Evolutionary conservation across 1,284 basidiomycete species (phyloP).

Genomic region (Butyriboletus regius): DNA sequence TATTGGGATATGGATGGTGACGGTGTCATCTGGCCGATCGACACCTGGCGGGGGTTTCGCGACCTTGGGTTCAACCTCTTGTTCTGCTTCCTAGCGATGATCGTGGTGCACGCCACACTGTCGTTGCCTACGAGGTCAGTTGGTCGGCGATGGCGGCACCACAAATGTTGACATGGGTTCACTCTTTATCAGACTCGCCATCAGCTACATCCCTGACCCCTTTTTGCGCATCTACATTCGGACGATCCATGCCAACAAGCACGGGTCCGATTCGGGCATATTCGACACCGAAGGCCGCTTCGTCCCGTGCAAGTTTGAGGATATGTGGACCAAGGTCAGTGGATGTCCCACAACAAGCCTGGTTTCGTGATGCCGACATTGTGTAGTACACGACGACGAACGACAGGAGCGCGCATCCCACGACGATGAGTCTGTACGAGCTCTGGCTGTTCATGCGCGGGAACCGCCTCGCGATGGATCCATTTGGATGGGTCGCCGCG

Average conservation of each 20-base stretch:
- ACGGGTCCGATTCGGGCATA: slow-evolving; percentile 41
- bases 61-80: slow-evolving; percentile 40
- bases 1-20: slow-evolving; percentile 42
- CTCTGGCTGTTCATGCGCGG: slow-evolving; percentile 28
- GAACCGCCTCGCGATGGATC: slow-evolving; percentile 34
- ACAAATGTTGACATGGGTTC: neutral
- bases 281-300: slow-evolving; percentile 43
- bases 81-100: slow-evolving; percentile 33
- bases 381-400: slow-evolving; percentile 14
- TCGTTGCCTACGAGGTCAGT: slow-evolving; percentile 35
- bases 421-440: slow-evolving; percentile 23
- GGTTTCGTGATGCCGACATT: neutral
- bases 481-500: slow-evolving; percentile 32
- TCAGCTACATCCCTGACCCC: slow-evolving; percentile 35
- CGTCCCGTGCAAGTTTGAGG: slow-evolving; percentile 36
- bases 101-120: slow-evolving; percentile 37
- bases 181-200: slow-evolving; percentile 14
- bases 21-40: slow-evolving; percentile 42
- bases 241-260: slow-evolving; percentile 42
- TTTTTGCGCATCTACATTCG: slow-evolving; percentile 39
- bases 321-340: slow-evolving; percentile 37
- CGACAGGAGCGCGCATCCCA: slow-evolving; percentile 16
- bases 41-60: slow-evolving; percentile 41
- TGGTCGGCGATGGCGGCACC: slow-evolving; percentile 2
- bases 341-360: neutral